phyloP scores from a whole-genome alignment of 176 grass and related monocot genomes.

The Eleusine coracana region DNA sequence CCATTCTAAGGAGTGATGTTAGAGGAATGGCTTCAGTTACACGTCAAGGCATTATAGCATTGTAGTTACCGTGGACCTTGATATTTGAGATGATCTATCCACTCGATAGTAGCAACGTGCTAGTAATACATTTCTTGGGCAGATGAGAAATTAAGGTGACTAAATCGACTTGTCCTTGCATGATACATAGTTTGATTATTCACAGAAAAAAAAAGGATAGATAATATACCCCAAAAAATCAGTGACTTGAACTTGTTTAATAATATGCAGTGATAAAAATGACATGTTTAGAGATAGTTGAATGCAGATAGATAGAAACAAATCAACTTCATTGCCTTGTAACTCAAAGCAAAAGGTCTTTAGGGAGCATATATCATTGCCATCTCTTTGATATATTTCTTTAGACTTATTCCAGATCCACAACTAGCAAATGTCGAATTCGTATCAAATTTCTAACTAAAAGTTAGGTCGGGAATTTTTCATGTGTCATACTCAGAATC shows the following conservation, averaged over 20 bases:
- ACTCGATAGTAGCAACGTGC: constrained; percentile 6
- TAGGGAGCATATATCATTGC: too few relatives aligned
- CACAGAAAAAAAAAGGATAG: background rate
- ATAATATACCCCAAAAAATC: background rate
- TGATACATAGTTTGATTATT: background rate
- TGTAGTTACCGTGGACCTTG: constrained; percentile 15
- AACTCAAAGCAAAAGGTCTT: background rate
- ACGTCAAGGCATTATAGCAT: constrained; percentile 18
- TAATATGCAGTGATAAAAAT: constrained; percentile 1
- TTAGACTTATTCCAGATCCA: background rate
- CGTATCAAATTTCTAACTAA: background rate
- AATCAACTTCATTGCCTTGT: constrained; percentile 13
- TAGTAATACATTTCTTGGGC: constrained; percentile 37
- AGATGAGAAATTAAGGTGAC: constrained; percentile 24
- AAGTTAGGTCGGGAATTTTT: constrained; percentile 25
- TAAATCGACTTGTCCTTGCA: constrained; percentile 21
- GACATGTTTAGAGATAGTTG: background rate
- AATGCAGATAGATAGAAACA: constrained; percentile 20
- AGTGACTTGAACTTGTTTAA: background rate
- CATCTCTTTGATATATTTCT: background rate
- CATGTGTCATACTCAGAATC: background rate
- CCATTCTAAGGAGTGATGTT: constrained; percentile 12
- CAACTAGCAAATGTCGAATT: constrained; percentile 1
- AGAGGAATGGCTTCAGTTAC: constrained; percentile 19
- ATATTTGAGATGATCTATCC: constrained; percentile 38